Evolutionary conservation across 371 early-diverging fungal genomes (phyloP).

Genomic region (Lichtheimia corymbifera): DNA sequence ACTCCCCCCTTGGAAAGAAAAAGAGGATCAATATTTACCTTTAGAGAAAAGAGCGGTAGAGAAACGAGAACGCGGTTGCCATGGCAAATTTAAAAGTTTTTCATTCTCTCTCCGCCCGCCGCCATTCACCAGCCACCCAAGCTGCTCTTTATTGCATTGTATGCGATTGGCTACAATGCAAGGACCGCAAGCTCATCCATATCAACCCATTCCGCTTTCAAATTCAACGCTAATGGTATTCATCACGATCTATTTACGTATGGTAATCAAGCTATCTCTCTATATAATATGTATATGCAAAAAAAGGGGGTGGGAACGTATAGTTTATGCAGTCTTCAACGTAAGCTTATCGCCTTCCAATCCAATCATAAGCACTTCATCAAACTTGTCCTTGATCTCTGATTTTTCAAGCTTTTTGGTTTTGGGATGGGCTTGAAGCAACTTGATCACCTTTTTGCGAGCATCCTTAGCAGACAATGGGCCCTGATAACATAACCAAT

Average conservation of each 20-base stretch:
- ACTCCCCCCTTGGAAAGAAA: not conserved
- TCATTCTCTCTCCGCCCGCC: no score
- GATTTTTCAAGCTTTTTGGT: constrained; percentile 16
- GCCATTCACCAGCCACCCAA: no score
- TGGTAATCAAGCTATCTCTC: no score
- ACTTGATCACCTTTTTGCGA: constrained; percentile 36
- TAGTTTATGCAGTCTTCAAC: constrained; percentile 11
- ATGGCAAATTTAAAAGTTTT: no score
- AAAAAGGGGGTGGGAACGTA: no score
- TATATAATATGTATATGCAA: no score
- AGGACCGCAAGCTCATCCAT: no score
- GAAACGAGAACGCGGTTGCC: not conserved
- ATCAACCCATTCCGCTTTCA: no score
- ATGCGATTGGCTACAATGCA: no score
- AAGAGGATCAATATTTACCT: not conserved
- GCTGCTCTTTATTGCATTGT: no score
- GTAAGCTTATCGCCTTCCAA: constrained; percentile 13
- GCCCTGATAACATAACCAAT: constrained; percentile 17
- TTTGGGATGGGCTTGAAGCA: constrained; percentile 34
- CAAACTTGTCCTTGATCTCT: constrained; percentile 21
- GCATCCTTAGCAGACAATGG: constrained; percentile 30
- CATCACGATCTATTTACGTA: no score
- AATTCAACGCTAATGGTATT: no score
- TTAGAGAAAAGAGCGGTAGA: not conserved
- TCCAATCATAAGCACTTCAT: constrained; percentile 20